Conservation (phyloP, 2,329 filamentous ascomycete species). For the Fonsecaea multimorphosa region DNA sequence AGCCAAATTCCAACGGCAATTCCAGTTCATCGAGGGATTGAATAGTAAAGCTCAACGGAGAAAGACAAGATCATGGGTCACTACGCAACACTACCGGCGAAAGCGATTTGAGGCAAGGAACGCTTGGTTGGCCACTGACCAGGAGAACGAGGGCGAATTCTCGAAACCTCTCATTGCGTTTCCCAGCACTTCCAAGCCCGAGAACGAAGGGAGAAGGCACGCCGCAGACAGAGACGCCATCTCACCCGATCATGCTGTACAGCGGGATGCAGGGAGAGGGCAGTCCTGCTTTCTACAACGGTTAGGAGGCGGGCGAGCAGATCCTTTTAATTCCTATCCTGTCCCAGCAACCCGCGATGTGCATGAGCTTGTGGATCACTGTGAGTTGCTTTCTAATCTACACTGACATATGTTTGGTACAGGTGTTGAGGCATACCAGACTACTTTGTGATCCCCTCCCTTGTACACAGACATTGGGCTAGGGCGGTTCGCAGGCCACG, state of each 20-base stretch:
- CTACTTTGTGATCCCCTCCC: slow-evolving; percentile 29
- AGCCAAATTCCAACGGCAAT: slow-evolving; percentile 12
- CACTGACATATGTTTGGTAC: neutral
- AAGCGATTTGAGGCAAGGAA: slow-evolving; percentile 11
- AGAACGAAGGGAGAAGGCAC: neutral
- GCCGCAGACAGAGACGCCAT: neutral
- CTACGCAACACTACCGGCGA: slow-evolving; percentile 27
- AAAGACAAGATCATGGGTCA: slow-evolving; percentile 27
- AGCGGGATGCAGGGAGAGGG: neutral
- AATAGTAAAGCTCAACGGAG: slow-evolving; percentile 18
- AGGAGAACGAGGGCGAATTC: neutral
- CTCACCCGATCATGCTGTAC: neutral
- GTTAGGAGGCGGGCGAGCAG: slow-evolving; percentile 22
- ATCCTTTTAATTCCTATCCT: slow-evolving; percentile 28
- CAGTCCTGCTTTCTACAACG: neutral
- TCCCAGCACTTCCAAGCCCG: neutral
- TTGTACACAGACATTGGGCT: slow-evolving; percentile 25
- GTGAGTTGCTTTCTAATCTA: neutral
- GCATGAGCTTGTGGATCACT: slow-evolving; percentile 32
- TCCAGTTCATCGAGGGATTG: slow-evolving; percentile 25
- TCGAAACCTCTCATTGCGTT: neutral
- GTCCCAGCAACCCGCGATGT: slow-evolving; percentile 25
- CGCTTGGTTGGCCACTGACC: too few species aligned
- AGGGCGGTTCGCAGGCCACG: slow-evolving; percentile 26
- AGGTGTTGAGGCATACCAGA: slow-evolving; percentile 8